Evolutionary conservation across 139 green algal genomes (phyloP).

Genomic region (Chlorella sp.): DNA sequence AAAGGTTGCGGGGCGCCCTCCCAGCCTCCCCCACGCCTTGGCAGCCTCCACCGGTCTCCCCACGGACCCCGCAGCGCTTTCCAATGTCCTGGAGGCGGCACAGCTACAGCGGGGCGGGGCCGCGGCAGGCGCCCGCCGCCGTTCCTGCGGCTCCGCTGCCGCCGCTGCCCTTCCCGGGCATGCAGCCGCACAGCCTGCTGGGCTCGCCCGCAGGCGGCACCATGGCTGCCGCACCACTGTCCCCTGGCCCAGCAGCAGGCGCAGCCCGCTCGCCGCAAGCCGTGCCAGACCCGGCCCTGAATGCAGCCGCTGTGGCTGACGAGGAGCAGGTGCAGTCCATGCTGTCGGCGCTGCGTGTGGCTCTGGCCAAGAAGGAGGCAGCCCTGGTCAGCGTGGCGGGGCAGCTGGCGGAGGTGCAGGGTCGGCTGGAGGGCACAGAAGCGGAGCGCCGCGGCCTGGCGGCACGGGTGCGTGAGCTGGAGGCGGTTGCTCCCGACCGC

Average conservation of each 20-base stretch:
- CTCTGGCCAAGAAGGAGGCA: conserved; percentile 24
- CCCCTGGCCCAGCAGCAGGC: too few relatives aligned
- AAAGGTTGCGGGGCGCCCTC: too few relatives aligned
- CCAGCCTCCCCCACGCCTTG: too few relatives aligned
- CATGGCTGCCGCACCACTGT: too few relatives aligned
- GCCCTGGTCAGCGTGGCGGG: conserved; percentile 1
- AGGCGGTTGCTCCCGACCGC: not conserved
- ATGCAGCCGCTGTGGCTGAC: not conserved
- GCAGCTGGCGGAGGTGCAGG: conserved; percentile 10
- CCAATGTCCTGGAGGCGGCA: not conserved
- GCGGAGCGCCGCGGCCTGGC: not conserved
- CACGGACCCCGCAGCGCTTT: too few relatives aligned
- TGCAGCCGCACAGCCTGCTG: not conserved
- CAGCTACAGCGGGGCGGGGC: not conserved
- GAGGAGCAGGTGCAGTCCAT: conserved; percentile 28
- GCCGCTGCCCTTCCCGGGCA: too few relatives aligned
- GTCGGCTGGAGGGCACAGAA: not conserved
- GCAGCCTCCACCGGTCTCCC: too few relatives aligned
- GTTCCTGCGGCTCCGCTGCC: too few relatives aligned
- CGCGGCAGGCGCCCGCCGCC: too few relatives aligned
- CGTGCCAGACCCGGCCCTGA: too few relatives aligned
- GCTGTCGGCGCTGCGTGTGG: conserved; percentile 7
- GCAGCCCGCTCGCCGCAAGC: too few relatives aligned
- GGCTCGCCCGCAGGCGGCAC: too few relatives aligned
- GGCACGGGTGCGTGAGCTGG: not conserved